These are phyloP conservation scores for Osmanthus fragrans DNA, from an alignment of 257 asterid species.

Conservation along the genomic window DNA sequence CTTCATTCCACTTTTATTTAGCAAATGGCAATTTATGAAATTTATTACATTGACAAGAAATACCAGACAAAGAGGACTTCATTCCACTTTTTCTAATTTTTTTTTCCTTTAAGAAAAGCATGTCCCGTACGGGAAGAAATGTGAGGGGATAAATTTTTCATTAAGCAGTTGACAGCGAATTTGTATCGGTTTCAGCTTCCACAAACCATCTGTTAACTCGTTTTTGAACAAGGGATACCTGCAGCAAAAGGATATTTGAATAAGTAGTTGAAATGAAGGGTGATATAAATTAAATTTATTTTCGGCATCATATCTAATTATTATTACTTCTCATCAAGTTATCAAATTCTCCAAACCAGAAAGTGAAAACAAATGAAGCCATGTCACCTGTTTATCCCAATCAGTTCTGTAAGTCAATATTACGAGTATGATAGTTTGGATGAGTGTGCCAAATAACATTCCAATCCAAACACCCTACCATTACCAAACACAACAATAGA, in stretches of 20 bases:
- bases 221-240: constrained; percentile 37
- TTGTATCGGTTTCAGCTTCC: constrained; percentile 23
- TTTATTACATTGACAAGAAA: no score
- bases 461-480: constrained; percentile 59
- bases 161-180: neutral
- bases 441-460: constrained; percentile 41
- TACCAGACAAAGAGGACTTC: no score
- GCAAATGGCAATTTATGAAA: no score
- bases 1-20: no score
- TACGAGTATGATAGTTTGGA: constrained; percentile 44
- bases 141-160: no score
- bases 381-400: constrained; percentile 49
- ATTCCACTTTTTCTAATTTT: no score
- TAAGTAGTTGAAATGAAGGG: neutral
- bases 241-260: neutral
- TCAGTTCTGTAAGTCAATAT: constrained; percentile 44
- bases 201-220: constrained; percentile 41
- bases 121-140: no score
- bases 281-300: neutral
- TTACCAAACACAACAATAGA: neutral
- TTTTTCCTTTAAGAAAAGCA: no score
- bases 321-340: neutral
- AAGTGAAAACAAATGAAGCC: neutral
- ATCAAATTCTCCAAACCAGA: neutral
- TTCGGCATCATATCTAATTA: no score